These are phyloP conservation scores for Quercus agrifolia DNA, from an alignment of 306 rosid species.

Conservation along the genomic window DNA sequence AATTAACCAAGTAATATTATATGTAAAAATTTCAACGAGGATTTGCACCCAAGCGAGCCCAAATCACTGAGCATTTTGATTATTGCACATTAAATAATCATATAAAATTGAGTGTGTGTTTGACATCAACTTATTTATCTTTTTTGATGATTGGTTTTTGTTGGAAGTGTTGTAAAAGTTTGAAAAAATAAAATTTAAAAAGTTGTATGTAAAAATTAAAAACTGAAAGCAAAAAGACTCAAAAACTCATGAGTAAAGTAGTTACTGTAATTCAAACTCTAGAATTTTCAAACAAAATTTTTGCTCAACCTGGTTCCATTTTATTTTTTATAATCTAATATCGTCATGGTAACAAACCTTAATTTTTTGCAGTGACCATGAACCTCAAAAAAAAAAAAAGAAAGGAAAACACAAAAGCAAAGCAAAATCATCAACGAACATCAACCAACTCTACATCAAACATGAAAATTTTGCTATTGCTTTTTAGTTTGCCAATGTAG, in stretches of 20 bases:
- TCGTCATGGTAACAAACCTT: neutral
- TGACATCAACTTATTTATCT: no score
- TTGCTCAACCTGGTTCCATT: neutral
- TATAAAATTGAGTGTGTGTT: neutral
- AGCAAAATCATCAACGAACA: slow-evolving; percentile 43
- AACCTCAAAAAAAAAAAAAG: neutral
- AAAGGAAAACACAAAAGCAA: neutral
- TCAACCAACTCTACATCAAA: slow-evolving; percentile 77
- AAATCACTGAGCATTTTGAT: neutral
- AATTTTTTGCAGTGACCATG: no score
- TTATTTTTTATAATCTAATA: neutral
- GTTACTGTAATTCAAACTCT: neutral
- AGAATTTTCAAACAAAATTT: neutral
- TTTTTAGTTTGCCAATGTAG: slow-evolving; percentile 82
- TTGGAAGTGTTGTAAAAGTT: no score
- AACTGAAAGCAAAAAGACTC: no score
- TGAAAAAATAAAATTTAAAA: no score
- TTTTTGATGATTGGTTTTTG: no score
- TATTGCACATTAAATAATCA: neutral
- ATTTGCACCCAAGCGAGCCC: neutral
- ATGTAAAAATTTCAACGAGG: neutral
- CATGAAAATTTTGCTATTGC: slow-evolving; percentile 66
- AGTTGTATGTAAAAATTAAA: no score
- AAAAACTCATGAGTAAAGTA: neutral
- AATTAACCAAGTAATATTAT: no score